Percentiles rank a stretch among this genome's conserved stretches.
Conservation (phyloP, 306 rosid genomes). For the Inga oerstediana region DNA sequence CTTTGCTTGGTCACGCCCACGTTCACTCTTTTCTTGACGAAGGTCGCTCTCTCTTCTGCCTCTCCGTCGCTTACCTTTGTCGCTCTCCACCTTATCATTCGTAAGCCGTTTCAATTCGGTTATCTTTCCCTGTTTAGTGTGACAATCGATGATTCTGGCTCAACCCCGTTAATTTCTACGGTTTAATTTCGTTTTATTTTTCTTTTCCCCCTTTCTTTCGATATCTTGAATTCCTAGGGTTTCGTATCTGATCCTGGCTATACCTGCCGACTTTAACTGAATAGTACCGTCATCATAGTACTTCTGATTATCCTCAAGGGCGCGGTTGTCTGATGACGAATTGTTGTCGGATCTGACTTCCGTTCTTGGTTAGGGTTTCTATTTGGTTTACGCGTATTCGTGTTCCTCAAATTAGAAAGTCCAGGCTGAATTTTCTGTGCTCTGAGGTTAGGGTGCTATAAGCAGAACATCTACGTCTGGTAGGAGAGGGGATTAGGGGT, state of each 20-base stretch:
- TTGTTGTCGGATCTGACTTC: constrained; percentile 36
- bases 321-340: constrained; percentile 20
- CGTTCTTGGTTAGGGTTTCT: constrained; percentile 32
- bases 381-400: background rate
- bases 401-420: background rate
- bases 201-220: background rate
- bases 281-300: background rate
- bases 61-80: constrained; percentile 13
- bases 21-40: background rate
- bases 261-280: background rate
- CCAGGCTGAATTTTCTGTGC: constrained; percentile 9
- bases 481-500: constrained; percentile 40
- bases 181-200: background rate
- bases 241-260: constrained; percentile 29
- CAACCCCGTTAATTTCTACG: background rate
- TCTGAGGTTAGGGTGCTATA: constrained; percentile 50
- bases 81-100: constrained; percentile 22
- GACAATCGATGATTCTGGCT: background rate
- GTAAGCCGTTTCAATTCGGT: constrained; percentile 34
- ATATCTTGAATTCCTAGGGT: constrained; percentile 46
- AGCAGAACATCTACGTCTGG: background rate
- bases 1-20: background rate
- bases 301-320: constrained; percentile 10
- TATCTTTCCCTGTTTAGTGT: constrained; percentile 9
- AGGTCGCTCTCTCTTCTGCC: constrained; percentile 9